Base-by-base conservation (phyloP, 805 yeast genomes). In the Wickerhamomyces alni region DNA sequence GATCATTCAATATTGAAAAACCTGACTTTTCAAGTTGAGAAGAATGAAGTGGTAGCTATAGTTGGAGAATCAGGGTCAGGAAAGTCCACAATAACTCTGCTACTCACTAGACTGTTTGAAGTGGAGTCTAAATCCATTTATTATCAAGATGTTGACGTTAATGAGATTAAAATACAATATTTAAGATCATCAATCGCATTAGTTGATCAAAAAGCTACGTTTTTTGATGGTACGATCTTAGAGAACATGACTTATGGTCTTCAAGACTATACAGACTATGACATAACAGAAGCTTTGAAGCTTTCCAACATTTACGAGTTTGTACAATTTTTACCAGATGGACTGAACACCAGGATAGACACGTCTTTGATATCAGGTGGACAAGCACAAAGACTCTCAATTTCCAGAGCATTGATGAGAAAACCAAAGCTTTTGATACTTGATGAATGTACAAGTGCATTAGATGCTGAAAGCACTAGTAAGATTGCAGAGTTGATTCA, bases 31-130 rank as follows among this genome's bases (percentile, higher is more conserved):
- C 32, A 42, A 0, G 55, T 89, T 2, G 22, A 51, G 0, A 50
- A 62, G 10, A 74, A 75, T 16, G 75, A 77, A 40, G 65, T 74
- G 0, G 65, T 83, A 17, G 93, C 86, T 1, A 59, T 93, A 1
- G 75, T 81, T 3, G 99, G 99, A 1, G 77, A 74, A 27, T 86
- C 97, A 2, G 99, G 99, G 0, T 73, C 82, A 12, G 99, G 99
- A 0, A 93, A 93, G 59, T 83, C 96, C 0, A 87, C 98, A 0
- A 45, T 91, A 2, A 61, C 77, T 0, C 65, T 70, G 1, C 49
- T 89, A 11, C 46, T 89, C 0, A 59, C 79, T 2, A 65, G 82
- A 36, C 58, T 89, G 1, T 77, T 77, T 43, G 57, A 56, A 1
- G 62, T 69, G 3, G 47, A 60, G 3, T 46, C 60, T 0, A 71